phyloP scores from a whole-genome alignment of 805 yeast species.

The Barnettozyma pratensis region DNA sequence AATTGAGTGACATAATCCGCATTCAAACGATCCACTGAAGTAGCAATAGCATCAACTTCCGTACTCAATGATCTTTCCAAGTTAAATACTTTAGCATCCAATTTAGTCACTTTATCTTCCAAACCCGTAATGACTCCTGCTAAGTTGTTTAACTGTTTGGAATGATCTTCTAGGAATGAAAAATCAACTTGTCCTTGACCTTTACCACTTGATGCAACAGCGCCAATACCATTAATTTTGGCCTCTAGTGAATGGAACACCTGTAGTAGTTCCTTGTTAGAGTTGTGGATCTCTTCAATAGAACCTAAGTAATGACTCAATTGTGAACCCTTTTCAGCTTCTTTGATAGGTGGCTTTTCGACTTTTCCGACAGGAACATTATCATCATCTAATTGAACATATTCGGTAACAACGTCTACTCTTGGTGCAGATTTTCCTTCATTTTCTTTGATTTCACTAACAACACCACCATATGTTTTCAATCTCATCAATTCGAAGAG shows the following conservation, averaged over 20 bases:
- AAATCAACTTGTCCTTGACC: constrained; percentile 15
- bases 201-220: constrained; percentile 5
- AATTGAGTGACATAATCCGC: constrained; percentile 20
- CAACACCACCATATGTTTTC: constrained; percentile 47
- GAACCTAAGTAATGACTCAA: constrained; percentile 3
- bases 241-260: constrained; percentile 14
- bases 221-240: constrained; percentile 12
- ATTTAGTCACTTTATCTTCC: constrained; percentile 1
- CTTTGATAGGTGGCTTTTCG: constrained; percentile 14
- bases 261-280: constrained; percentile 17
- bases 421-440: constrained; percentile 43
- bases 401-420: constrained; percentile 41
- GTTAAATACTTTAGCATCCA: constrained; percentile 8
- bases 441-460: constrained; percentile 52
- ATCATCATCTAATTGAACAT: constrained; percentile 31
- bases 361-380: constrained; percentile 7
- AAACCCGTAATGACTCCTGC: neutral
- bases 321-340: neutral
- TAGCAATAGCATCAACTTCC: constrained; percentile 1
- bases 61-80: constrained; percentile 6
- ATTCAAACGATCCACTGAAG: constrained; percentile 14
- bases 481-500: constrained; percentile 61
- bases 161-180: constrained; percentile 18
- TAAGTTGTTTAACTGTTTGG: constrained; percentile 12
- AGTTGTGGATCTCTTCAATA: constrained; percentile 12